Evolutionary conservation across 768 basidiomycete genomes (phyloP).

Genomic region (Udeniomyces megalosporus): DNA sequence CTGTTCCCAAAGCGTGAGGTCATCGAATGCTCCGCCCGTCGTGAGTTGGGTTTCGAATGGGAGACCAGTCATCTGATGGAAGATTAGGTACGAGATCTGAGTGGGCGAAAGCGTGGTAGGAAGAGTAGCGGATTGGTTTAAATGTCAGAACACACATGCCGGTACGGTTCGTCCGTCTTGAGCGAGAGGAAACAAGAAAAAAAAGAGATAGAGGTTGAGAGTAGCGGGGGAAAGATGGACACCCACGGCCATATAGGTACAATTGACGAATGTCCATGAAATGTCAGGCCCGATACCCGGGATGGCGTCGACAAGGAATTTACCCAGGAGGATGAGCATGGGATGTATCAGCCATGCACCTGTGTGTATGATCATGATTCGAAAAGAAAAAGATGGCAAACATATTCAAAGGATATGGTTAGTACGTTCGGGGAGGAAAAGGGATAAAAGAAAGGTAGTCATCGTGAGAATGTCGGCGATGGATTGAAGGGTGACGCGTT

Average conservation of each 20-base stretch:
- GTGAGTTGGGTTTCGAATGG: constrained; percentile 21
- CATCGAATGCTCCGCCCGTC: constrained; percentile 79
- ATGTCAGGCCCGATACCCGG: constrained; percentile 87
- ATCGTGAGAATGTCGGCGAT: background rate
- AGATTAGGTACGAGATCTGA: constrained; percentile 15
- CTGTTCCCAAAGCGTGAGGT: constrained; percentile 97
- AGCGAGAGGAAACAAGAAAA: background rate
- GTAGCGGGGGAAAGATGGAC: constrained; percentile 61
- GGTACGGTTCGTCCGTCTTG: too few relatives aligned
- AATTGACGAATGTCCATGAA: constrained; percentile 87
- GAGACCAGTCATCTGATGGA: constrained; percentile 13
- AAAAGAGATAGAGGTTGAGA: constrained; percentile 51
- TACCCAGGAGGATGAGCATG: constrained; percentile 74
- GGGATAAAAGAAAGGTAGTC: background rate
- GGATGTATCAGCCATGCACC: constrained; percentile 98
- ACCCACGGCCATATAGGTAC: constrained; percentile 76
- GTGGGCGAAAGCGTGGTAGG: background rate
- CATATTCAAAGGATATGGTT: background rate
- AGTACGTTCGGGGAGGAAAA: too few relatives aligned
- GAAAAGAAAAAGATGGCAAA: background rate
- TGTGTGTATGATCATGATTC: constrained; percentile 26
- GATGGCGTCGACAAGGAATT: constrained; percentile 81
- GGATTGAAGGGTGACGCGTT: too few relatives aligned
- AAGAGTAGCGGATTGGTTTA: background rate
- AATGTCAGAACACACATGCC: too few relatives aligned